Percentiles rank a stretch among this genome's conserved stretches.
These are phyloP conservation scores for Codiaeum variegatum DNA, from an alignment of 441 rosid genomes.

Conservation along the genomic window DNA sequence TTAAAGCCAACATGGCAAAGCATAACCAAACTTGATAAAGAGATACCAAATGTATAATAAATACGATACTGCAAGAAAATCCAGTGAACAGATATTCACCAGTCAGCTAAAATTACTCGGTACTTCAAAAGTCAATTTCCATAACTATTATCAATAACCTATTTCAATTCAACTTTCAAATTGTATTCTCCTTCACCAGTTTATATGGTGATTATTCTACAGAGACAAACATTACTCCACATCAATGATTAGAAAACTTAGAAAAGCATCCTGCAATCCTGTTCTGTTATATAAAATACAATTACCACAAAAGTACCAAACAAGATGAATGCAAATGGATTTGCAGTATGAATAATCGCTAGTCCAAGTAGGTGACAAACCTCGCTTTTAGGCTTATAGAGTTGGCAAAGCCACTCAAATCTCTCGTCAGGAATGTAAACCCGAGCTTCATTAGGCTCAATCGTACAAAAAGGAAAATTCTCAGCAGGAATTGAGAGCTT, in stretches of 20 bases:
- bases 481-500: conserved; percentile 94
- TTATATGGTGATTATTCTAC: not conserved
- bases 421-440: conserved; percentile 90
- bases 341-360: too few relatives aligned
- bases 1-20: too few relatives aligned
- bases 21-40: too few relatives aligned
- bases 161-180: not conserved
- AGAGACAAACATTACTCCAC: not conserved
- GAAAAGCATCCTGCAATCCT: not conserved
- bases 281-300: not conserved
- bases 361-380: conserved; percentile 24
- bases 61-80: too few relatives aligned
- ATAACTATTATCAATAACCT: not conserved
- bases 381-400: conserved; percentile 86
- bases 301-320: not conserved
- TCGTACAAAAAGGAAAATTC: conserved; percentile 97
- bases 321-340: not conserved
- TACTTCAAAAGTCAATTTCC: too few relatives aligned
- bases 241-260: not conserved
- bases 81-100: too few relatives aligned
- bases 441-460: conserved; percentile 96
- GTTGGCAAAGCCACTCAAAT: conserved; percentile 89
- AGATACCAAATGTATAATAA: too few relatives aligned
- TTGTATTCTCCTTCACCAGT: not conserved
- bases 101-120: too few relatives aligned